Percentiles rank a stretch among this genome's conserved stretches.
These are phyloP conservation scores for Drechslera avenae DNA, from an alignment of 2,329 filamentous ascomycete genomes.

Conservation along the genomic window DNA sequence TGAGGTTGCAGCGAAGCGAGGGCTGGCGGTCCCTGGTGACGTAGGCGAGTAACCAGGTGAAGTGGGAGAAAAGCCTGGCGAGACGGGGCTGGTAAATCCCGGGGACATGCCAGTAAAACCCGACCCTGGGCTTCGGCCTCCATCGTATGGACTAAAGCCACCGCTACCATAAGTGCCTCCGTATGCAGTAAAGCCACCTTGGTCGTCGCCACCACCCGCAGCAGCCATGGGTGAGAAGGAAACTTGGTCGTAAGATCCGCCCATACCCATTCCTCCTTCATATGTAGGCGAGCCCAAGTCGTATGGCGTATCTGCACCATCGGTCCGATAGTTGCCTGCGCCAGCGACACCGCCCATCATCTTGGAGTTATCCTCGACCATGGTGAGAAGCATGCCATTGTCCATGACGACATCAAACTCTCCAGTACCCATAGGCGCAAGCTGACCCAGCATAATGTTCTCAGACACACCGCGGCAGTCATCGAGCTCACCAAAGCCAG, in stretches of 20 bases:
- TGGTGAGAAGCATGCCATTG: conserved; percentile 92
- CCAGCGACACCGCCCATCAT: conserved; percentile 69
- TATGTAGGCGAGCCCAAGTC: conserved; percentile 71
- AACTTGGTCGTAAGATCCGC: conserved; percentile 58
- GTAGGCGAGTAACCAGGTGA: conserved; percentile 63
- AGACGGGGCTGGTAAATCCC: conserved; percentile 45
- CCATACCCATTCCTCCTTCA: conserved; percentile 65
- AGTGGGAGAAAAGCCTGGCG: conserved; percentile 53
- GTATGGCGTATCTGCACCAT: conserved; percentile 92
- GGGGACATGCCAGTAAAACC: conserved; percentile 48
- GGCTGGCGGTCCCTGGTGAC: conserved; percentile 65
- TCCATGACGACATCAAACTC: conserved; percentile 94
- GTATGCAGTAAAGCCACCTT: conserved; percentile 65
- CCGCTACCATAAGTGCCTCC: conserved; percentile 67
- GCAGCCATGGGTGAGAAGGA: conserved; percentile 77
- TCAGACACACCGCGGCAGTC: conserved; percentile 98
- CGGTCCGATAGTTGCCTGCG: conserved; percentile 72
- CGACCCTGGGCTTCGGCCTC: conserved; percentile 68
- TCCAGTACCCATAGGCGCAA: conserved; percentile 95
- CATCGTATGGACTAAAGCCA: conserved; percentile 70
- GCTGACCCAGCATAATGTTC: conserved; percentile 97
- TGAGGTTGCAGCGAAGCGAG: conserved; percentile 59
- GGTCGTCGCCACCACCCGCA: conserved; percentile 62
- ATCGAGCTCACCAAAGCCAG: conserved; percentile 91
- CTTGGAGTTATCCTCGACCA: conserved; percentile 86